These are phyloP conservation scores for Boletales sp. DNA, from an alignment of 768 basidiomycete species.

Conservation along the genomic window DNA sequence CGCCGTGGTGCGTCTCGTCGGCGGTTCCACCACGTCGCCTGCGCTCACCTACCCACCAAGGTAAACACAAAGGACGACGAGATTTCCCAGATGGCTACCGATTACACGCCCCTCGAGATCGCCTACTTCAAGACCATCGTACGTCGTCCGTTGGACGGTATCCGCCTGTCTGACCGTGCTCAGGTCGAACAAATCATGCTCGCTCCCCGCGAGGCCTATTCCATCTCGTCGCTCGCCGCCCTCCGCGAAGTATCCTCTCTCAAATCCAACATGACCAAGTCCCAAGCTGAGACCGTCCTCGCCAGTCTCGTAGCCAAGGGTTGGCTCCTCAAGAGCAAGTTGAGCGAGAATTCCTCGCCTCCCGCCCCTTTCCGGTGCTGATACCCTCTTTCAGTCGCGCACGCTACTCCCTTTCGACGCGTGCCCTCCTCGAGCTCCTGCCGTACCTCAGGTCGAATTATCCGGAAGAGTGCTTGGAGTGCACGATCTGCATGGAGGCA, in stretches of 20 bases:
- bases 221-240: conserved; percentile 73
- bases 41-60: conserved; percentile 35
- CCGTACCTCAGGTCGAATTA: conserved; percentile 74
- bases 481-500: conserved; percentile 72
- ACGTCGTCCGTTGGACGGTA: conserved; percentile 21
- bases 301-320: conserved; percentile 81
- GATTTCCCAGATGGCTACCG: conserved; percentile 80
- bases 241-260: conserved; percentile 64
- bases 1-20: conserved; percentile 52
- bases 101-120: conserved; percentile 76
- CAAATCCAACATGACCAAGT: conserved; percentile 65
- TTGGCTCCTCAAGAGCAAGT: conserved; percentile 76
- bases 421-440: conserved; percentile 69
- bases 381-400: conserved; percentile 44
- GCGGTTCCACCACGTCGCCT: background rate
- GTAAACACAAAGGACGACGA: conserved; percentile 80
- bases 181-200: conserved; percentile 88
- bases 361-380: background rate
- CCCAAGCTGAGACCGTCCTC: conserved; percentile 69
- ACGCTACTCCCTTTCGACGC: conserved; percentile 73
- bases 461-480: conserved; percentile 66
- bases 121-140: conserved; percentile 83
- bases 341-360: conserved; percentile 26
- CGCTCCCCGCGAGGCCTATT: conserved; percentile 70
- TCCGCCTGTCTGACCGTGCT: background rate